Conservation (phyloP, 768 basidiomycete genomes). For the Amanita jacksonii region DNA sequence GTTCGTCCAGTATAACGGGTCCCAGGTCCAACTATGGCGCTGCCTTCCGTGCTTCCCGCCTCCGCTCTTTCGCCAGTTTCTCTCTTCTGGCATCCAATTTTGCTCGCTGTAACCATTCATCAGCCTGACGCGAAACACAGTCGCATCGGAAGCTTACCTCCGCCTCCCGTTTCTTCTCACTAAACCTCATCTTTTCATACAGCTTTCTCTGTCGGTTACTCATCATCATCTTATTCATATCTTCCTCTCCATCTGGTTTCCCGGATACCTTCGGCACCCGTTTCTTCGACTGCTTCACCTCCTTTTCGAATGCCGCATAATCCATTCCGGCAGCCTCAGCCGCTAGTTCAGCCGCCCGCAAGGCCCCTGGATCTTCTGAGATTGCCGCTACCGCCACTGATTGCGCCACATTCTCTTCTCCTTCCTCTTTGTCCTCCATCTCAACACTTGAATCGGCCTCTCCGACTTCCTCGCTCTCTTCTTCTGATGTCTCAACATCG, state of each 20-base stretch:
- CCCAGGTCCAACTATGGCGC: not conserved
- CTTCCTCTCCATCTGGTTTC: constrained; percentile 46
- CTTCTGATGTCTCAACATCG: constrained; percentile 22
- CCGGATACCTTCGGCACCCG: constrained; percentile 24
- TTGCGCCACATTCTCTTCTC: constrained; percentile 8
- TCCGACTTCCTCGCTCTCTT: constrained; percentile 12
- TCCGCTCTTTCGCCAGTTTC: constrained; percentile 44
- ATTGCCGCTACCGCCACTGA: constrained; percentile 21
- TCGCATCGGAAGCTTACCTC: constrained; percentile 50
- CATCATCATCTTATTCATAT: constrained; percentile 98
- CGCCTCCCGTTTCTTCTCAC: constrained; percentile 60
- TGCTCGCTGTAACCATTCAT: constrained; percentile 36
- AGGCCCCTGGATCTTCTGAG: constrained; percentile 47
- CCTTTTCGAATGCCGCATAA: constrained; percentile 68
- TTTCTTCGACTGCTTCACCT: constrained; percentile 53
- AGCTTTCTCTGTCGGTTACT: constrained; percentile 91
- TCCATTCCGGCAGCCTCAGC: constrained; percentile 87
- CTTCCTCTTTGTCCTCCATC: constrained; percentile 12
- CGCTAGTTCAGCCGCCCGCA: constrained; percentile 83
- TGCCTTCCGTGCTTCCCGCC: constrained; percentile 15
- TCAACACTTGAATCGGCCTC: not conserved
- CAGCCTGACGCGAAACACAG: not conserved
- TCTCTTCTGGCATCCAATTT: constrained; percentile 51
- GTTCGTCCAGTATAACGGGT: no score
- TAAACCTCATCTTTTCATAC: constrained; percentile 89